Base-by-base conservation (phyloP, 2,329 filamentous ascomycete species). In the Ceratocystiopsis minuta region DNA sequence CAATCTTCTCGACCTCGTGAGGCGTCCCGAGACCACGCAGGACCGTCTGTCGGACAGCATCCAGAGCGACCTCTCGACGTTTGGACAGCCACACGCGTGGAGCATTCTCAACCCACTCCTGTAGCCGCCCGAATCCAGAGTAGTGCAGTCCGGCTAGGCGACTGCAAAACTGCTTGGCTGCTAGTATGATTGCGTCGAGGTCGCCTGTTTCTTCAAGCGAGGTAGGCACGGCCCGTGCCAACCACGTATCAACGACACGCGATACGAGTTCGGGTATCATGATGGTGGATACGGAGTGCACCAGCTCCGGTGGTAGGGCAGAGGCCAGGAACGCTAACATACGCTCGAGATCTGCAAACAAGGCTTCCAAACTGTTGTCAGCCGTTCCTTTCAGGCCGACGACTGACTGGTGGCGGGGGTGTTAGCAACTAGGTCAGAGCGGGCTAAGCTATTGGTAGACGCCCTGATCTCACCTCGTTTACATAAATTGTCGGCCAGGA, bases 61-160 rank as follows among this genome's bases (percentile, higher is more conserved):
- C 79, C 18, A 98, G 67, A 0, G 84, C 78, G 32, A 70, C 75
- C 52, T 93, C 86, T 52, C 82, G 76, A 49, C 86, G 80, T 55
- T 85, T 88, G 2, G 73, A 73, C 14, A 96, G 68, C 90, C 90
- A 98, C 20, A 85, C 77, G 44, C 75, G 75, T 0, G 86, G 82
- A 1, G 84, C 80, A 46, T 79, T 77, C 35, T 78, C 72, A 0
- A 84, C 77, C 88, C 90, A 98, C 18, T 83, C 75, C 37, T 72
- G 67, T 34, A 98, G 61, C 31, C 78, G 72, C 14, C 68, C 63
- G 38, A 72, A 64, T 5, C 68, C 68, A 15, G 68, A 65, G 68
- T 83, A 88, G 0, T 71, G 68, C 16, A 78, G 63, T 9, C 63
- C 59, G 33, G 74, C 66, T 9, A 96, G 60, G 1, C 65, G 66